phyloP scores from a whole-genome alignment of 1,284 basidiomycete genomes.

The Tremellales sp. region DNA sequence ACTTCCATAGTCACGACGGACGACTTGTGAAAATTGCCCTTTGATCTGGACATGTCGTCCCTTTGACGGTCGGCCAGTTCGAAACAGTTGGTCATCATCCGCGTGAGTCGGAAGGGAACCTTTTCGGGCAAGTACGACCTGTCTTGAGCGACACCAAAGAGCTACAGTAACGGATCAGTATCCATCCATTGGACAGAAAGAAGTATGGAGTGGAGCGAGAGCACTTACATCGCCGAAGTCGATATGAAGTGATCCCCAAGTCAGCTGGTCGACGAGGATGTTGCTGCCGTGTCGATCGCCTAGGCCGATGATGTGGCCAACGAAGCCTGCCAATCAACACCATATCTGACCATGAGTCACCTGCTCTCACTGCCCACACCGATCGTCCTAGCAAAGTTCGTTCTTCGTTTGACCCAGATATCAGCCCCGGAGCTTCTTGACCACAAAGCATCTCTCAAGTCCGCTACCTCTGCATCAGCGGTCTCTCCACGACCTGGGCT shows the following conservation, averaged over 20 bases:
- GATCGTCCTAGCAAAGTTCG: slow-evolving; percentile 42
- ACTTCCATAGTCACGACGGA: slow-evolving; percentile 35
- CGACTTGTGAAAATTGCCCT: slow-evolving; percentile 40
- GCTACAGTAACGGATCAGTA: too few relatives aligned
- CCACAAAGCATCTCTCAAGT: slow-evolving; percentile 41
- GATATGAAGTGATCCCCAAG: slow-evolving; percentile 44
- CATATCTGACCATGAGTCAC: neutral
- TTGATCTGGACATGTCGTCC: slow-evolving; percentile 27
- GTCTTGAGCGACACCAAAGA: slow-evolving; percentile 35
- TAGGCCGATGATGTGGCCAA: slow-evolving; percentile 42
- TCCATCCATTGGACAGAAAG: too few relatives aligned
- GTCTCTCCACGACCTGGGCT: neutral
- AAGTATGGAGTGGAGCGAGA: too few relatives aligned
- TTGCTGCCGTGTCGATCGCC: slow-evolving; percentile 44
- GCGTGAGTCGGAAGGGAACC: slow-evolving; percentile 42
- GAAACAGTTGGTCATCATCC: slow-evolving; percentile 45
- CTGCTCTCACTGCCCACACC: slow-evolving; percentile 37
- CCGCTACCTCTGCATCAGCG: slow-evolving; percentile 18
- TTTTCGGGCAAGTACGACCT: slow-evolving; percentile 35
- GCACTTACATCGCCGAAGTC: slow-evolving; percentile 44
- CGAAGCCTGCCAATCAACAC: slow-evolving; percentile 22
- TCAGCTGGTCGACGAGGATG: slow-evolving; percentile 42
- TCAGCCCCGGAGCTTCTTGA: slow-evolving; percentile 37
- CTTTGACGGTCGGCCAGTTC: slow-evolving; percentile 36
- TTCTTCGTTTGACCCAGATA: slow-evolving; percentile 41